A percentile compares a stretch with the other conserved stretches of the same genome.
Evolutionary conservation across 495 filamentous ascomycete species (phyloP).

Genomic region (Trichoderma parareesei): DNA sequence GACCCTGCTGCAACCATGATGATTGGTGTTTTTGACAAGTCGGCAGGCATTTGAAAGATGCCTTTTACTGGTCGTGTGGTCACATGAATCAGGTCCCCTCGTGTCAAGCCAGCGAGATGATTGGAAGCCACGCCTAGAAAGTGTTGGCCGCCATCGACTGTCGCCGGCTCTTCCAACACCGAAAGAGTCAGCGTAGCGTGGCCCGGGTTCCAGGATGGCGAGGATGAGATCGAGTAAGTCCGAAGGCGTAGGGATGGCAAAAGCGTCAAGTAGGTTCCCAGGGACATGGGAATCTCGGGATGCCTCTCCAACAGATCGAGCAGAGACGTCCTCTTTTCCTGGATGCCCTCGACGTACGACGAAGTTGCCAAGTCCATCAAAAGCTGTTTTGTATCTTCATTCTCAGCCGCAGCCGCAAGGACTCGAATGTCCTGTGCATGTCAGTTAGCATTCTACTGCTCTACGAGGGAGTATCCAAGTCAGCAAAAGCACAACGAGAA

Average conservation of each 20-base stretch:
- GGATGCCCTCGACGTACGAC: conserved; percentile 44
- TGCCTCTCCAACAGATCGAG: conserved; percentile 58
- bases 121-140: conserved; percentile 52
- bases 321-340: conserved; percentile 49
- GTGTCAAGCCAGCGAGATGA: conserved; percentile 49
- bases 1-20: conserved; percentile 53
- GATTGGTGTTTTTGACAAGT: conserved; percentile 52
- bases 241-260: conserved; percentile 66
- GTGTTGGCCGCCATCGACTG: conserved; percentile 33
- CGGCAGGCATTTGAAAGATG: conserved; percentile 58
- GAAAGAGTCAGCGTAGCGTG: conserved; percentile 58
- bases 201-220: conserved; percentile 46
- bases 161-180: conserved; percentile 49
- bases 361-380: conserved; percentile 42
- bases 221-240: conserved; percentile 79
- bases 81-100: conserved; percentile 55
- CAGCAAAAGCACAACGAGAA: background rate
- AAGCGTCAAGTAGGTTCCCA: conserved; percentile 59
- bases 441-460: background rate
- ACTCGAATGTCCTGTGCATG: conserved; percentile 33
- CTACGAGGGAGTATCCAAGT: background rate
- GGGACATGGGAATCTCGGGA: conserved; percentile 44
- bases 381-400: conserved; percentile 28
- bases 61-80: conserved; percentile 49
- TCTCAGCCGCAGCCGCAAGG: conserved; percentile 32